Conservation (phyloP, 2,329 filamentous ascomycete genomes). For the Blumeriella jaapii region DNA sequence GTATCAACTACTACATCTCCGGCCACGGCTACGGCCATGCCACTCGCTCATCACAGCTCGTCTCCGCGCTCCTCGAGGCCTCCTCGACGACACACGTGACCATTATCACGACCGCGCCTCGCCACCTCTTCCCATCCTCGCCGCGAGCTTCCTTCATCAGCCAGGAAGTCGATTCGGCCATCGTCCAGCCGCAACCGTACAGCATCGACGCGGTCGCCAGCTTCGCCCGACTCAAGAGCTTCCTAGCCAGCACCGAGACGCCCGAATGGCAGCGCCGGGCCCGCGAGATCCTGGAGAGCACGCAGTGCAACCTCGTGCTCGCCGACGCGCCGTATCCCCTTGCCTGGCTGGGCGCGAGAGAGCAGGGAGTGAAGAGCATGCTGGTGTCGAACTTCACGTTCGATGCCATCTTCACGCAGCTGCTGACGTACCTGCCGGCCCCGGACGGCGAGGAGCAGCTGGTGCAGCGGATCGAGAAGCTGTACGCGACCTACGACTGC, state of each 20-base stretch:
- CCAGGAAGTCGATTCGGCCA: conserved; percentile 1
- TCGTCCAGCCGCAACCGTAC: conserved; percentile 3
- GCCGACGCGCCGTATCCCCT: conserved; percentile 1
- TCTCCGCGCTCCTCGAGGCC: not conserved
- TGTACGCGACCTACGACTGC: conserved; percentile 4
- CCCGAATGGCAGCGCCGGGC: not conserved
- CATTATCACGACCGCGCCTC: not conserved
- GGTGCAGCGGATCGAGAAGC: not conserved
- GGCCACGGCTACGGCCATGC: conserved; percentile 5
- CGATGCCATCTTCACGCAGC: conserved; percentile 1
- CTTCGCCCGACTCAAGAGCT: not conserved
- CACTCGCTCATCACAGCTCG: conserved; percentile 2
- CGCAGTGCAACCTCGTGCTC: conserved; percentile 1
- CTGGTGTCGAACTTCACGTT: conserved; percentile 4
- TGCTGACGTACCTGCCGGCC: conserved; percentile 1
- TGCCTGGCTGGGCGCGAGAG: not conserved
- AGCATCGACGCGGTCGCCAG: conserved; percentile 1
- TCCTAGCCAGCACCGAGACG: not conserved
- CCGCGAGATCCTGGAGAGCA: not conserved
- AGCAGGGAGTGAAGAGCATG: not conserved
- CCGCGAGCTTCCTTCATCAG: conserved; percentile 1
- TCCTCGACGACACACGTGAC: conserved; percentile 4
- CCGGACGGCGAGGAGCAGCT: not conserved
- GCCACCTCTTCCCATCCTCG: conserved; percentile 2
- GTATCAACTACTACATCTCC: conserved; percentile 3